Conservation (phyloP, 192 early-diverging fungal genomes). For the Fimicolochytrium jonesii region DNA sequence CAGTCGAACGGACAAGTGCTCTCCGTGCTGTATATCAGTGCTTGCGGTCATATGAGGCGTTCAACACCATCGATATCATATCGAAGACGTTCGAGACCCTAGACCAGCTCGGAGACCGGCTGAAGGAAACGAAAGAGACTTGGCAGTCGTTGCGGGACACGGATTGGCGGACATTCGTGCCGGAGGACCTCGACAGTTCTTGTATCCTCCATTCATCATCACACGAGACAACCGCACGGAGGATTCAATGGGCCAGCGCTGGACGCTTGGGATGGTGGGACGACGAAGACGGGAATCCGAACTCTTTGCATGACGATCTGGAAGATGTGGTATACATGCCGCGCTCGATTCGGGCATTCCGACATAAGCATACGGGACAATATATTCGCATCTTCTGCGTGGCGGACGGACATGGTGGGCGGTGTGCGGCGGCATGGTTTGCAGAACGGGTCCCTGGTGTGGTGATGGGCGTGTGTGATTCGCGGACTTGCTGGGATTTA, state of each 20-base stretch:
- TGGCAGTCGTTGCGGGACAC: not conserved
- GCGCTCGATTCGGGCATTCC: not conserved
- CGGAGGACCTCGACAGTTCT: not conserved
- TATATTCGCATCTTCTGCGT: constrained; percentile 18
- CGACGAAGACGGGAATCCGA: not conserved
- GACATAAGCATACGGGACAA: not conserved
- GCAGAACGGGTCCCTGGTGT: not conserved
- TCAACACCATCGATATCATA: not conserved
- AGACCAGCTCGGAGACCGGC: not conserved
- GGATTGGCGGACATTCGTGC: not conserved
- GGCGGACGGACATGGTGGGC: constrained; percentile 26
- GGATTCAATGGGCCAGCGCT: constrained; percentile 2
- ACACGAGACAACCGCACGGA: not conserved
- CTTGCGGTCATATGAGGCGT: not conserved
- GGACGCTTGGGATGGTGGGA: constrained; percentile 7
- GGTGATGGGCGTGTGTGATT: not conserved
- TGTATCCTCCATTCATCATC: too few species aligned
- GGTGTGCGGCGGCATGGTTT: constrained; percentile 25
- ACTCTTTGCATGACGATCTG: not conserved
- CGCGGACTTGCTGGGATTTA: not conserved
- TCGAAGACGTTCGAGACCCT: not conserved
- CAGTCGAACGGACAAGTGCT: too few species aligned
- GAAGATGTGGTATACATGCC: constrained; percentile 21
- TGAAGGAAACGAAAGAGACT: not conserved
- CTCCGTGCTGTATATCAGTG: not conserved